Evolutionary conservation across 306 rosid species (phyloP), one percentile per base, ranked within the genome.

Genomic region (Inga leiocalycina): DNA sequence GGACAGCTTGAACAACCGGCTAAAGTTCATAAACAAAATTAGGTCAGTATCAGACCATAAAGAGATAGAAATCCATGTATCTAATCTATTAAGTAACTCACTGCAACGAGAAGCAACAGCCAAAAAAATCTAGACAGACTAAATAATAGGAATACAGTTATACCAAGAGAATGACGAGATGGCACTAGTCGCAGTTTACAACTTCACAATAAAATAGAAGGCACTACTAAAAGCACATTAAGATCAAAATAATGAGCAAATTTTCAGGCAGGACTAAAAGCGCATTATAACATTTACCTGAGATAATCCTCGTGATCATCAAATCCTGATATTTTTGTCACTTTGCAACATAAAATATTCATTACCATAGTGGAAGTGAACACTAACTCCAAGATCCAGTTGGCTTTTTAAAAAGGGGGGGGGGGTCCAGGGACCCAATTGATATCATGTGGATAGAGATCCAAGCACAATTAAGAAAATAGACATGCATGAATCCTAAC

Each of bases 1-100:
- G 91, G 67, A 97, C 80, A 81, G 87, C 91, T 83, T 97, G 98
- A 84, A 90, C 90, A 81, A 94, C 99, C 20, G 94, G 91, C 99
- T 96, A 81, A 64, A 77, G 78, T 76, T 76, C 72, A 79, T 51
- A 84, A 46, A 89, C 14, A 87, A 85, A 85, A 77, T 67, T 30
- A 80, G 70, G 79, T 30, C 46, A 44, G 83, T 54, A 78, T 87
- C 56, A 78, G 66, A 80, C 71, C 73, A 84, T 16, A 46, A 77
- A 83, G 81, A 78, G 46, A 66, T 54, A 69, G 76, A 64, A 51
- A 85, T 74, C 49, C 74, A 81, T 52, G 54, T 37, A 75, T 57
- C 3, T 11, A 79, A 79, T 57, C 3, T 20, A 79, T 79, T 69
- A 80, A 76, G 65, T 67, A 88, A 71, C 80, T 75, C 11, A 80